phyloP scores from a whole-genome alignment of 2,329 filamentous ascomycete genomes.

The Botrytis fabae region DNA sequence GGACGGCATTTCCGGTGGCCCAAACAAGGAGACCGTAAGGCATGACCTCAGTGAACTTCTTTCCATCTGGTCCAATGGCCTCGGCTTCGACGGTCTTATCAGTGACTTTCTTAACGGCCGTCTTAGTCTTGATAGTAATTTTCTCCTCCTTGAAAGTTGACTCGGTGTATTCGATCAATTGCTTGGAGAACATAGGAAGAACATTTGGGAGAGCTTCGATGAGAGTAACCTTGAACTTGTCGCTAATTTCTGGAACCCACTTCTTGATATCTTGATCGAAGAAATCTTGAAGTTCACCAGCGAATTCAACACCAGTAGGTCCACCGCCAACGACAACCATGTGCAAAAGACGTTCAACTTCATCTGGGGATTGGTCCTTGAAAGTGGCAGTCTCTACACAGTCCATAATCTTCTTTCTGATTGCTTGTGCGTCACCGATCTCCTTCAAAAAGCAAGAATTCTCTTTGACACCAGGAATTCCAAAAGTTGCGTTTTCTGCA shows the following conservation, averaged over 20 bases:
- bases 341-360: constrained; percentile 91
- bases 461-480: constrained; percentile 92
- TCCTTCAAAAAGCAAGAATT: constrained; percentile 98
- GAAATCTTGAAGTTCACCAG: constrained; percentile 97
- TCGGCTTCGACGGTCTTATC: constrained; percentile 92
- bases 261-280: constrained; percentile 98
- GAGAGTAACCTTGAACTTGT: constrained; percentile 95
- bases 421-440: constrained; percentile 91
- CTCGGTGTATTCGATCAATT: constrained; percentile 98
- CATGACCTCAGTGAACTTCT: constrained; percentile 77
- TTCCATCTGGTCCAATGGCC: constrained; percentile 75
- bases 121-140: constrained; percentile 97
- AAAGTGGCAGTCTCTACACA: constrained; percentile 98
- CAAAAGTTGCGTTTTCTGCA: constrained; percentile 97
- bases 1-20: constrained; percentile 95
- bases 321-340: constrained; percentile 96
- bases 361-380: constrained; percentile 88
- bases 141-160: constrained; percentile 98
- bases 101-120: constrained; percentile 97
- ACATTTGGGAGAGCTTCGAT: constrained; percentile 97
- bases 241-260: constrained; percentile 92
- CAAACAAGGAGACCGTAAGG: constrained; percentile 96
- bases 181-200: constrained; percentile 97
- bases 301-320: constrained; percentile 96
- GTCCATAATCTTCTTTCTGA: constrained; percentile 99